Evolutionary conservation across 2,329 filamentous ascomycete genomes (phyloP), one percentile per base, ranked within the genome.

Genomic region (Colletotrichum sp.): DNA sequence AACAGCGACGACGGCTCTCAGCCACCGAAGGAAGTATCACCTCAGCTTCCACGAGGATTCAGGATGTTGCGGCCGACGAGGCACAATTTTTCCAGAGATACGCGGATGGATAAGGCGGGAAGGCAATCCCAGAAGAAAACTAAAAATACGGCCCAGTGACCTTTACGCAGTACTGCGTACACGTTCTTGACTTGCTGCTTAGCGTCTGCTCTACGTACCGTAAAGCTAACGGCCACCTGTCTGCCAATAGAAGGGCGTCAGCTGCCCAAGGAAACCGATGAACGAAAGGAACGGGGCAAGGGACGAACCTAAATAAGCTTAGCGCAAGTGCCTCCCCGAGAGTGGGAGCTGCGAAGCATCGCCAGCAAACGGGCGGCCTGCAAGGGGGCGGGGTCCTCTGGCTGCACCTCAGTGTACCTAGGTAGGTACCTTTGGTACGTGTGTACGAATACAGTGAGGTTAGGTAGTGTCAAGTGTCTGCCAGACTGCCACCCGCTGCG

Each of bases 381-480:
- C 64, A 69, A 65, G 57, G 73, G 69, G 73, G 39, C 36, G 21
- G 64, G 73, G 72, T n/a, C 32, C 18, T 21, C 59, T 21, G 59
- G 12, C n/a, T 24, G 44, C 59, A 62, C 18, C 57, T 49, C 18
- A 49, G 39, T 12, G 39, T n/a, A 34, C 13, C 12, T 34, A 32
- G 32, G 32, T 34, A 36, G 34, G 36, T 39, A 18, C 16, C 36
- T 39, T 39, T 18, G 36, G 36, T 44, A 44, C 16, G 36, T 44
- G 36, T 44, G 24, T n/a, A 13, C 26, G 59, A 34, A 32, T 34
- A 13, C 59, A 32, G 39, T 36, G 21, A 36, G 28, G 66, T 15
- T 57, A 26, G n/a, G 24, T 75, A 55, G 73, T 76, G 73, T 64
- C 73, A 76, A 76, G 68, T 63, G 57, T 69, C 73, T 69, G 70